Conservation (phyloP, 441 rosid genomes). For the Biscutella laevigata region DNA sequence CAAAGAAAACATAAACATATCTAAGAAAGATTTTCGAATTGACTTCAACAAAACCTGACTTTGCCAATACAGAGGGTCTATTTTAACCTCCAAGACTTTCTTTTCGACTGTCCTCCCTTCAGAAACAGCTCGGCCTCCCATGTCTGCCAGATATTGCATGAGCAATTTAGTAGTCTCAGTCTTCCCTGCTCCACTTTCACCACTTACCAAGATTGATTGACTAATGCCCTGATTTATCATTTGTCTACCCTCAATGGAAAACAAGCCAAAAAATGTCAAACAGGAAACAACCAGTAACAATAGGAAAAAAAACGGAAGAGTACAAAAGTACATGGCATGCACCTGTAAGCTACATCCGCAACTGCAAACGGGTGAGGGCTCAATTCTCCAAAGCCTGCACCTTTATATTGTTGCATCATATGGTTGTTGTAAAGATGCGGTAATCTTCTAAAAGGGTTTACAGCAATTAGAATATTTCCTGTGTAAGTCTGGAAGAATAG, state of each 20-base stretch:
- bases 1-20: constrained; percentile 9
- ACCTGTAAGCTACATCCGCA: constrained; percentile 96
- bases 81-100: constrained; percentile 81
- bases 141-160: constrained; percentile 90
- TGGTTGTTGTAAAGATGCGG: constrained; percentile 87
- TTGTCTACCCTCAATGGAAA: constrained; percentile 33
- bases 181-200: constrained; percentile 98
- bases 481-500: constrained; percentile 63
- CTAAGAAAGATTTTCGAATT: neutral
- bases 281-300: constrained; percentile 11
- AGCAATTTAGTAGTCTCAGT: constrained; percentile 93
- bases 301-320: neutral
- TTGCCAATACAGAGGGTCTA: constrained; percentile 1
- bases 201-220: too few relatives aligned
- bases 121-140: constrained; percentile 93
- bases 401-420: constrained; percentile 97
- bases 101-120: constrained; percentile 95
- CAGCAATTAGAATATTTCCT: constrained; percentile 90
- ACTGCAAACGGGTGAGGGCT: constrained; percentile 98
- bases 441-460: constrained; percentile 81
- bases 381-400: constrained; percentile 87
- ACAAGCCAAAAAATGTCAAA: constrained; percentile 12
- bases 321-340: constrained; percentile 1
- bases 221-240: constrained; percentile 83
- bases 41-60: constrained; percentile 4